These are phyloP conservation scores for Microbotryum intermedium DNA, from an alignment of 1,284 basidiomycete genomes.

Conservation along the genomic window DNA sequence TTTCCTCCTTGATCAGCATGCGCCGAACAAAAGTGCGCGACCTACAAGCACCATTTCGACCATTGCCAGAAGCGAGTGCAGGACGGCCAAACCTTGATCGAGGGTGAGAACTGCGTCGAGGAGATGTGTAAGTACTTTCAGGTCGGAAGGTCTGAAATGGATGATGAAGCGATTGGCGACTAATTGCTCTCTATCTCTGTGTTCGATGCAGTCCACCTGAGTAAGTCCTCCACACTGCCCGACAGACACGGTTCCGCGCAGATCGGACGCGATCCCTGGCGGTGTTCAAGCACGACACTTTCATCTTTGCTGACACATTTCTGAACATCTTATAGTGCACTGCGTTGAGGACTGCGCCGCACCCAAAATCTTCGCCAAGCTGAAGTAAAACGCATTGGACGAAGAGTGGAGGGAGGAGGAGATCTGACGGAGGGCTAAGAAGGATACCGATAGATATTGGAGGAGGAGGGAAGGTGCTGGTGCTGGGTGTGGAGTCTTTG, in stretches of 20 bases:
- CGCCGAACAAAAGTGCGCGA: constrained; percentile 59
- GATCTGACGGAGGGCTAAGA: no score
- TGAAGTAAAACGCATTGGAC: not conserved
- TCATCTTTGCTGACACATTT: constrained; percentile 11
- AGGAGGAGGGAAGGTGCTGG: no score
- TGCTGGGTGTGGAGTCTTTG: no score
- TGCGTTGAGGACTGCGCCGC: constrained; percentile 2
- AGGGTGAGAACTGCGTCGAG: constrained; percentile 83
- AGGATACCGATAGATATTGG: no score
- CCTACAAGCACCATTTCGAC: constrained; percentile 72
- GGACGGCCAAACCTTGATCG: constrained; percentile 51
- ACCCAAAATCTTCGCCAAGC: constrained; percentile 2
- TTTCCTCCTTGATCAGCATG: constrained; percentile 47
- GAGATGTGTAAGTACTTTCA: constrained; percentile 48
- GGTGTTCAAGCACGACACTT: no score
- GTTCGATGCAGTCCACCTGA: not conserved
- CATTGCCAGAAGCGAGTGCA: constrained; percentile 82
- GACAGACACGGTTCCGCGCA: constrained; percentile 8
- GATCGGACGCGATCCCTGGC: no score
- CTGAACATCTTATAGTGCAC: constrained; percentile 8
- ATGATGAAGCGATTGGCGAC: not conserved
- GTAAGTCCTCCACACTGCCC: not conserved
- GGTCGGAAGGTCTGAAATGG: constrained; percentile 38
- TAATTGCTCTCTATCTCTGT: constrained; percentile 13
- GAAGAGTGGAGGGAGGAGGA: no score